Evolutionary conservation across 352 stramenopile genomes (phyloP).

Genomic region (Pythium apleroticum): DNA sequence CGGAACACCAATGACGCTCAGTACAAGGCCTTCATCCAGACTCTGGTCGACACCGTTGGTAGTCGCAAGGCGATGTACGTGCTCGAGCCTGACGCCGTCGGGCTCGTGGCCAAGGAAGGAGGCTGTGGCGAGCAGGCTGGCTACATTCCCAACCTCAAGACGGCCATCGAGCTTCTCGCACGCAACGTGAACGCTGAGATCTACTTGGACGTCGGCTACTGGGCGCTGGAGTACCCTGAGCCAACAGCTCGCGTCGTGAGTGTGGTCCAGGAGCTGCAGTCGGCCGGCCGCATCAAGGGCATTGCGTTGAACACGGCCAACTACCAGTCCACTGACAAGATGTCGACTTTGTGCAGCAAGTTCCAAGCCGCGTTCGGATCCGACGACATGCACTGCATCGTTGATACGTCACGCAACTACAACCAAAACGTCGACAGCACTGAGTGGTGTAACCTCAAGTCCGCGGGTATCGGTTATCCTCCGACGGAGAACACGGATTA

Average conservation of each 20-base stretch:
- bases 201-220: conserved; percentile 71
- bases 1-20: conserved; percentile 40
- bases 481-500: conserved; percentile 51
- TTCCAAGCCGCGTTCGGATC: conserved; percentile 49
- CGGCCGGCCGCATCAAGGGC: conserved; percentile 32
- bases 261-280: conserved; percentile 35
- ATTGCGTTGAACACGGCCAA: conserved; percentile 71
- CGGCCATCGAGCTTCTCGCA: conserved; percentile 43
- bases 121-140: conserved; percentile 32
- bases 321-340: conserved; percentile 45
- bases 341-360: conserved; percentile 37
- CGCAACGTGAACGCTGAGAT: conserved; percentile 65
- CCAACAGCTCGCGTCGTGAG: conserved; percentile 29
- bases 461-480: conserved; percentile 52
- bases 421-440: conserved; percentile 12
- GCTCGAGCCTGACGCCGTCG: conserved; percentile 69
- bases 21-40: conserved; percentile 57
- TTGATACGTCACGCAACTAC: conserved; percentile 71
- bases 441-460: conserved; percentile 75
- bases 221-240: conserved; percentile 37
- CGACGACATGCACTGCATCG: conserved; percentile 40
- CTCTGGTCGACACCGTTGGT: conserved; percentile 40
- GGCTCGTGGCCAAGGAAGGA: conserved; percentile 41
- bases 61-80: conserved; percentile 66
- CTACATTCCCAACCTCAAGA: conserved; percentile 60